Conservation (phyloP, 208 protist species). For the Entamoeba invadens region DNA sequence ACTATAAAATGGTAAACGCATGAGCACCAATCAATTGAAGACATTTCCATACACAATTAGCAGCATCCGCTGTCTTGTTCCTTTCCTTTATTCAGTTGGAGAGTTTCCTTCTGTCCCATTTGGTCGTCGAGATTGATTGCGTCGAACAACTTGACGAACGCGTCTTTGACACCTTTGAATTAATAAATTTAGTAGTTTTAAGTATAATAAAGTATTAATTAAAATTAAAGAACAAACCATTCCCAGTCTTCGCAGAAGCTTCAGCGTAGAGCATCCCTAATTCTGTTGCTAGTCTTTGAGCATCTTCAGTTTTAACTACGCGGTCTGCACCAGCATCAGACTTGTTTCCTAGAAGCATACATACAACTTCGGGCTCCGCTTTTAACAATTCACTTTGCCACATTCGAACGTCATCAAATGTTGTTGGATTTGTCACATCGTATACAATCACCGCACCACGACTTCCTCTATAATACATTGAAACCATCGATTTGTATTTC, state of each 20-base stretch:
- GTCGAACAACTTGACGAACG: background rate
- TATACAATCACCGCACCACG: constrained; percentile 32
- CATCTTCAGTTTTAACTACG: background rate
- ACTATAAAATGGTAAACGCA: too few species aligned
- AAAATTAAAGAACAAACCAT: too few species aligned
- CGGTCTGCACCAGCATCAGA: background rate
- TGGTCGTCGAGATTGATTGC: background rate
- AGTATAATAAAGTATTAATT: background rate
- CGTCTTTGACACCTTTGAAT: background rate
- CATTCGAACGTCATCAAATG: constrained; percentile 22
- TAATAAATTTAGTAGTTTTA: background rate
- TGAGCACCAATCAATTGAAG: too few species aligned
- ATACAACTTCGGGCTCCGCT: background rate
- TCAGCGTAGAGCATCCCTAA: background rate
- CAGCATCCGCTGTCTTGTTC: background rate
- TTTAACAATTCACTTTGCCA: constrained; percentile 23
- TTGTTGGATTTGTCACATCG: constrained; percentile 24
- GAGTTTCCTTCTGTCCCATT: background rate
- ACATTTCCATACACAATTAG: too few species aligned
- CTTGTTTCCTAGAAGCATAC: background rate
- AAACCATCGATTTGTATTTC: background rate
- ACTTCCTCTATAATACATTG: constrained; percentile 29
- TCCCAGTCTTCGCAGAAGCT: background rate
- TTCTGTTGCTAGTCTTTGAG: background rate
- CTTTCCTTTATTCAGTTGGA: background rate